phyloP scores from a whole-genome alignment of 331 rosid genomes.

The Dryas integrifolia region DNA sequence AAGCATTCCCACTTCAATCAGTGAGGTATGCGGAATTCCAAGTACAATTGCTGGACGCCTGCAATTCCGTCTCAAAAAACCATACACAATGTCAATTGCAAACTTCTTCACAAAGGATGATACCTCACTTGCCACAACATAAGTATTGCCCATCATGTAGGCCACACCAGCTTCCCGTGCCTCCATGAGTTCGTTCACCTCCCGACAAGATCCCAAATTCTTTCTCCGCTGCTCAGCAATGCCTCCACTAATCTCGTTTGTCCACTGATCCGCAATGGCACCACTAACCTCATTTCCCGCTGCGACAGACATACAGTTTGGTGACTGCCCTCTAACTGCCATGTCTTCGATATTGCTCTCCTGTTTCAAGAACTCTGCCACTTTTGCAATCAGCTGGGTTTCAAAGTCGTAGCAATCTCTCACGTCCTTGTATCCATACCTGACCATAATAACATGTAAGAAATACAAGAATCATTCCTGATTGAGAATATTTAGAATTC shows the following conservation, averaged over 20 bases:
- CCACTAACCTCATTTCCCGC: not conserved
- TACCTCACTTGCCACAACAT: constrained; percentile 29
- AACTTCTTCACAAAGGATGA: constrained; percentile 34
- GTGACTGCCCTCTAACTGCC: constrained; percentile 4
- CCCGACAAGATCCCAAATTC: not conserved
- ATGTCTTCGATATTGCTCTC: not conserved
- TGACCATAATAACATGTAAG: not conserved
- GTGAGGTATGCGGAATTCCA: constrained; percentile 34
- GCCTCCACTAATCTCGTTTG: not conserved
- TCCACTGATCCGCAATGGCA: constrained; percentile 9
- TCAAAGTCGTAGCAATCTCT: constrained; percentile 32
- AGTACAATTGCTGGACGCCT: constrained; percentile 31
- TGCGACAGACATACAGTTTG: not conserved
- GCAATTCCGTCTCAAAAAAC: constrained; percentile 31
- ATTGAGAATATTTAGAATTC: not conserved
- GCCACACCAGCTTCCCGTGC: constrained; percentile 37
- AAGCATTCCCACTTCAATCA: constrained; percentile 39
- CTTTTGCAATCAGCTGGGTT: constrained; percentile 12
- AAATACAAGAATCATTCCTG: not conserved
- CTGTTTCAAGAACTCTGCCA: constrained; percentile 21
- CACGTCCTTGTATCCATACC: constrained; percentile 37
- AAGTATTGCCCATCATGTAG: constrained; percentile 32
- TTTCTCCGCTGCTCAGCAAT: not conserved
- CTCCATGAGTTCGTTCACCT: constrained; percentile 22
- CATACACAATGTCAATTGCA: constrained; percentile 29